Percentiles rank a stretch among this genome's conserved stretches.
Evolutionary conservation across 1,284 basidiomycete species (phyloP).

Genomic region (Apiotrichum porosum): DNA sequence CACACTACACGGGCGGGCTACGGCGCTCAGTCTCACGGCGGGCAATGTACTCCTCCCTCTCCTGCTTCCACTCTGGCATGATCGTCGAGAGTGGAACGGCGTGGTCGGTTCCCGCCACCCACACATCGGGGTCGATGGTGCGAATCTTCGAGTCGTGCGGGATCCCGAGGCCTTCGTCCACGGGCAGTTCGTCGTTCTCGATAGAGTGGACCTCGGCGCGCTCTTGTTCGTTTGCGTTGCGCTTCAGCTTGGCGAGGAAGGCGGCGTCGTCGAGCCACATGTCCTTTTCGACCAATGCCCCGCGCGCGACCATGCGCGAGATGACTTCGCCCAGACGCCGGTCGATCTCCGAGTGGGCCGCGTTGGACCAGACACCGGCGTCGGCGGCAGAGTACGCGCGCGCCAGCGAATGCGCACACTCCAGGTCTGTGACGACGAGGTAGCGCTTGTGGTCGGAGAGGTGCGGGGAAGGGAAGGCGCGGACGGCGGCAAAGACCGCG

Average conservation of each 20-base stretch:
- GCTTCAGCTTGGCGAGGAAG: constrained; percentile 6
- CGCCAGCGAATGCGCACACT: not conserved
- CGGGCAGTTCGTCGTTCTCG: too few relatives aligned
- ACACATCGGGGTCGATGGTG: constrained; percentile 14
- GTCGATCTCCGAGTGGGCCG: constrained; percentile 9
- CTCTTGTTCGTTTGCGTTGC: not conserved
- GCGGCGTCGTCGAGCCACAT: constrained; percentile 13
- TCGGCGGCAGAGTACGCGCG: constrained; percentile 9
- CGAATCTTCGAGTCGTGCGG: constrained; percentile 6
- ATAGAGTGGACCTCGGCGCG: not conserved
- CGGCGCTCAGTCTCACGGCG: not conserved
- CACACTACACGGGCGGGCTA: too few relatives aligned
- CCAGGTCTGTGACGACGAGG: constrained; percentile 7
- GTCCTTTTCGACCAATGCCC: constrained; percentile 3
- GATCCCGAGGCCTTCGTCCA: too few relatives aligned
- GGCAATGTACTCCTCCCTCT: constrained; percentile 10
- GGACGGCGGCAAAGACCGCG: not conserved
- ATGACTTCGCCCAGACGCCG: constrained; percentile 8
- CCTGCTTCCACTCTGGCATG: constrained; percentile 3
- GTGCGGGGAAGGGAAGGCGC: constrained; percentile 3
- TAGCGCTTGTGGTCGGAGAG: not conserved
- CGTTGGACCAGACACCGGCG: constrained; percentile 11
- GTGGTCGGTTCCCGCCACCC: not conserved
- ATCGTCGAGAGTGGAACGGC: not conserved
- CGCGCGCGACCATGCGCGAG: constrained; percentile 1